A percentile compares a stretch with the other conserved stretches of the same genome.
Conservation (phyloP, 257 asterid genomes). For the Paraleonurus japonicus region DNA sequence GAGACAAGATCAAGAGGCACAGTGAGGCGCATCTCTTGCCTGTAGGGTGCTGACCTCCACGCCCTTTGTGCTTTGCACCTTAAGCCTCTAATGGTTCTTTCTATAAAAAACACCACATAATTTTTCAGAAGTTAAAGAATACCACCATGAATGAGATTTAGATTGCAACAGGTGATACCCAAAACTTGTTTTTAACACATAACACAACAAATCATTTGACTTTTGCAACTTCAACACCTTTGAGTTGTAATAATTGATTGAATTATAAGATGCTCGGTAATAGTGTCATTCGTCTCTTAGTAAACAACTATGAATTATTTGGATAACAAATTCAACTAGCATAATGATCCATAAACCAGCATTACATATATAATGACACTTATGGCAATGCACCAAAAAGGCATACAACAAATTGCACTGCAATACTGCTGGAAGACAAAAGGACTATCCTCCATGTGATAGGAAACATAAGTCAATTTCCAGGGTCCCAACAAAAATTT, state of each 20-base stretch:
- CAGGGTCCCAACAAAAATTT: constrained; percentile 1
- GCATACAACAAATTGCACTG: constrained; percentile 7
- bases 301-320: neutral
- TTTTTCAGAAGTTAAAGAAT: neutral
- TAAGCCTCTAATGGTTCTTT: neutral
- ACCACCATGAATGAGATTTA: neutral
- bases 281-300: neutral
- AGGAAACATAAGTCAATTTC: neutral
- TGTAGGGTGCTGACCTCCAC: neutral
- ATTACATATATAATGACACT: neutral
- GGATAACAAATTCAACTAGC: neutral
- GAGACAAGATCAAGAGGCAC: neutral
- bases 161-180: neutral
- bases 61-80: neutral
- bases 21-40: neutral
- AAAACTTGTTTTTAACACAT: neutral
- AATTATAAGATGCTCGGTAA: constrained; percentile 2
- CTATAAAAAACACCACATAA: neutral
- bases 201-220: neutral
- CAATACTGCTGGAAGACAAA: neutral
- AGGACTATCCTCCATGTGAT: neutral
- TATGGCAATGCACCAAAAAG: neutral
- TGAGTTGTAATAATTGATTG: neutral
- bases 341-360: constrained; percentile 2
- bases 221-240: constrained; percentile 8